Percentiles rank a stretch among this genome's conserved stretches.
phyloP scores from a whole-genome alignment of 805 yeast species.

The Starmerella gropengiesseri region DNA sequence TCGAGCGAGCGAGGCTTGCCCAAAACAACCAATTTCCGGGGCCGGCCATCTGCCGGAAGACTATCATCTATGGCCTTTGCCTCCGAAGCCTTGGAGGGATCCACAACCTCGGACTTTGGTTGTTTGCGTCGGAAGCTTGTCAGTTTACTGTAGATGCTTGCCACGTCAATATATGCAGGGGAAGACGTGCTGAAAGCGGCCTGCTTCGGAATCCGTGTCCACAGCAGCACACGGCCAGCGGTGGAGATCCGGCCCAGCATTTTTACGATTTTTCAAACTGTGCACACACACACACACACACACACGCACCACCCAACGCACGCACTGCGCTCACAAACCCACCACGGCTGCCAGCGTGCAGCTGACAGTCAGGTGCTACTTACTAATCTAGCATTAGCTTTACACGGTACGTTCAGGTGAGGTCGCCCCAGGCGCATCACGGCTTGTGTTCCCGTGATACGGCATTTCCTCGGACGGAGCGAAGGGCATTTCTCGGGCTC shows the following conservation, averaged over 20 bases:
- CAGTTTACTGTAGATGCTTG: constrained; percentile 17
- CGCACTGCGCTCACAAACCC: no score
- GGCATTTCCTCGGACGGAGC: no score
- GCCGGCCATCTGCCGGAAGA: constrained; percentile 20
- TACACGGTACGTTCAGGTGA: no score
- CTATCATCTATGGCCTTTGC: constrained; percentile 13
- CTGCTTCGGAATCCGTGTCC: background rate
- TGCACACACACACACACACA: no score
- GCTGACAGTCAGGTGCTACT: no score
- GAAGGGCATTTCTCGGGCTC: no score
- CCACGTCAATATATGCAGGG: constrained; percentile 10
- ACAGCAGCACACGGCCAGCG: background rate
- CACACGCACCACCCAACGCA: no score
- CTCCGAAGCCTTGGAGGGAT: constrained; percentile 20
- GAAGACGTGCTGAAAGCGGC: constrained; percentile 15
- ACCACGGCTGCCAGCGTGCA: no score
- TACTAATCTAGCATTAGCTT: no score
- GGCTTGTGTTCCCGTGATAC: no score
- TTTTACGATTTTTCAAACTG: no score
- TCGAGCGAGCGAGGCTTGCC: constrained; percentile 19
- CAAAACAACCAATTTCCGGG: constrained; percentile 20
- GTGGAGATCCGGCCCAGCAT: background rate
- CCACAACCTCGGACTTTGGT: constrained; percentile 15
- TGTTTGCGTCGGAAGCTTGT: constrained; percentile 18
- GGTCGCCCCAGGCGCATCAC: no score